Evolutionary conservation across 177 flowering plant genomes (phyloP), one percentile per base, ranked within the genome.

Genomic region (Vitis hybrid): DNA sequence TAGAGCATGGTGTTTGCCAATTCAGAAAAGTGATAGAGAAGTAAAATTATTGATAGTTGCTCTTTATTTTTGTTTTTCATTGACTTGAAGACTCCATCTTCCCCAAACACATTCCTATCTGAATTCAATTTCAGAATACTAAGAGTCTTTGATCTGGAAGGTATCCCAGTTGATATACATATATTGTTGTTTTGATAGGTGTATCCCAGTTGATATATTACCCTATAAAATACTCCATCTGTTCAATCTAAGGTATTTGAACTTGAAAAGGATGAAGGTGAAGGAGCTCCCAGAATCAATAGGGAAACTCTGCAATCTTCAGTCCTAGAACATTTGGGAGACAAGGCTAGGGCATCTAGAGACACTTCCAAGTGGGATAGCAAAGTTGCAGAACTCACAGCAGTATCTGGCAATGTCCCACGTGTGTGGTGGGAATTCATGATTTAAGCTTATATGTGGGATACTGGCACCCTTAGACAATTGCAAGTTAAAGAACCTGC

Each of bases 121-220:
- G 65, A 45, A 8, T 77, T 79, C 19, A 78, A 53, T 59, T 59
- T 79, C 29, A 26, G 29, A 26, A 26, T 26, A 15, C 45, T 80
- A n/a, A 79, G 77, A 61, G 82, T 82, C 1, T 65, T 82, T 2
- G 77, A 82, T 65, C 20, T 82, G 26, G 69, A 77, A 39, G 84
- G 71, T 3, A 68, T 51, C 22, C 22, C 75, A 2, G 48, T 83
- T 61, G 76, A 71, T 13, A 58, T 48, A 10, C 2, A 26, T 26
- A 26, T 0, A 26, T 26, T 2, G 0, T 2, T 26, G 0, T 26
- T 26, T 26, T 26, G 29, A 26, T 26, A 2, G 29, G 29, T 20
- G 22, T 20, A 20, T 20, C 22, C 22, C 22, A 20, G 22, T 26
- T 26, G 4, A 26, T 26, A 26, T 26, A 2, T 26, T 83, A 11